Evolutionary conservation across 208 protist genomes (phyloP), one percentile per base, ranked within the genome.

Genomic region (Leishmania lainsoni): DNA sequence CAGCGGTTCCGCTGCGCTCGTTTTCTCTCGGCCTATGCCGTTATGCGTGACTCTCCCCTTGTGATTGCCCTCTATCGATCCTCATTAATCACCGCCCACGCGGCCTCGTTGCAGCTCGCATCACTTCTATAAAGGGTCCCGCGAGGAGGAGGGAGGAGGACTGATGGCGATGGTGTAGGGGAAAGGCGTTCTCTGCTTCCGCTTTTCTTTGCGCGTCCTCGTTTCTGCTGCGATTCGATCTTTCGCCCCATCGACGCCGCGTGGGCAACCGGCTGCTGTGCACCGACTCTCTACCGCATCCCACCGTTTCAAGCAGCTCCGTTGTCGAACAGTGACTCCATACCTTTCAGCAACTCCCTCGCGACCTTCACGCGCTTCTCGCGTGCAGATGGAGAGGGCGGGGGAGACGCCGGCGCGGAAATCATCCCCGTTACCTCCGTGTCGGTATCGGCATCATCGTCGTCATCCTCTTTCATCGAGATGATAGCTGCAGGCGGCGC

Each of bases 291-390:
- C n/a, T n/a, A 35, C 17, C 45, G 12, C 45, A 29, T 58, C 2
- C 3, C 12, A 48, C 32, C 14, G 17, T 9, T 26, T 22, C 12
- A 10, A 4, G 42, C 39, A n/a, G 32, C 6, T 54, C 22, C 32
- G 20, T 42, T 70, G 2, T 85, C 73, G 52, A 85, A 85, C 49
- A 85, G 68, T 10, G n/a, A 63, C 42, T 78, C 81, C 81, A 85
- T 76, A 5, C 29, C 81, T 35, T 79, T 85, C 61, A 85, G 61
- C n/a, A 85, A 49, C 29, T 70, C 76, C 45, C 75, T 85, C 29
- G 81, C 81, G 1, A 77, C 77, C 29, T 8, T 32, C 77, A 85
- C 81, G 22, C 81, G 81, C 71, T 61, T 42, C 58, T 82, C 73
- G n/a, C 58, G 72, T 69, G 63, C 3, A 12, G 52, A 48, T 63